phyloP scores from a whole-genome alignment of 805 yeast genomes.

The Wickerhamiella allomyrinae region DNA sequence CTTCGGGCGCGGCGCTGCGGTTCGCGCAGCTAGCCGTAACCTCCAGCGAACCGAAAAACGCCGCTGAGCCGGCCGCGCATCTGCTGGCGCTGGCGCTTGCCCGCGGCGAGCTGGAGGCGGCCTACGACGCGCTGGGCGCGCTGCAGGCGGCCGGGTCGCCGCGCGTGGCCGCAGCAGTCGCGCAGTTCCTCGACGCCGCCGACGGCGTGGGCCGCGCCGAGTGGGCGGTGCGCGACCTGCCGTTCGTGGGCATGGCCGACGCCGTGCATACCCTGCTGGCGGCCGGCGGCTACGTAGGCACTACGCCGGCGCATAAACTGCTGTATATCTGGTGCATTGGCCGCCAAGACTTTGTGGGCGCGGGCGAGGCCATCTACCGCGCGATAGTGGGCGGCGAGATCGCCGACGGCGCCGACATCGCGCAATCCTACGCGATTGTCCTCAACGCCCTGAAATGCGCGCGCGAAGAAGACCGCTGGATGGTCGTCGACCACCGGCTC shows the following conservation, averaged over 20 bases:
- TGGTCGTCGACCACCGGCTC: constrained; percentile 13
- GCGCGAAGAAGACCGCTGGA: constrained; percentile 20
- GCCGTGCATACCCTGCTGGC: constrained; percentile 32
- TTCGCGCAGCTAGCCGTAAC: background rate
- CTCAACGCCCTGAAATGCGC: constrained; percentile 20
- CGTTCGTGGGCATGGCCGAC: constrained; percentile 32
- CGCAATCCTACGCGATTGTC: constrained; percentile 16
- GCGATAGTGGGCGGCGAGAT: background rate
- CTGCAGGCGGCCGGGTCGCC: constrained; percentile 8
- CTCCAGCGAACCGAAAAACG: background rate
- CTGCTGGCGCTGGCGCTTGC: constrained; percentile 20
- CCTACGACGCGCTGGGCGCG: constrained; percentile 25
- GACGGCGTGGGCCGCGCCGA: constrained; percentile 27
- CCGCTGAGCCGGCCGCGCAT: background rate
- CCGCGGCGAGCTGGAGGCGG: constrained; percentile 22
- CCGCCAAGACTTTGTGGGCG: constrained; percentile 31
- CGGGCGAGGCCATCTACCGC: constrained; percentile 16
- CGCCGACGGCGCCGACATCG: constrained; percentile 2
- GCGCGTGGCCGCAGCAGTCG: constrained; percentile 5
- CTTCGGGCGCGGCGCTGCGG: background rate
- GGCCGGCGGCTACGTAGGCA: constrained; percentile 20
- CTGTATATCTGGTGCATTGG: constrained; percentile 38
- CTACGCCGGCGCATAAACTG: constrained; percentile 34
- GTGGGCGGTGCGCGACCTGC: constrained; percentile 27
- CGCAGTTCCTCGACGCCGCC: constrained; percentile 15